A percentile compares a stretch with the other conserved stretches of the same genome.
Conservation (phyloP, 2,329 filamentous ascomycete species). For the Acephala macrosclerotiorum region DNA sequence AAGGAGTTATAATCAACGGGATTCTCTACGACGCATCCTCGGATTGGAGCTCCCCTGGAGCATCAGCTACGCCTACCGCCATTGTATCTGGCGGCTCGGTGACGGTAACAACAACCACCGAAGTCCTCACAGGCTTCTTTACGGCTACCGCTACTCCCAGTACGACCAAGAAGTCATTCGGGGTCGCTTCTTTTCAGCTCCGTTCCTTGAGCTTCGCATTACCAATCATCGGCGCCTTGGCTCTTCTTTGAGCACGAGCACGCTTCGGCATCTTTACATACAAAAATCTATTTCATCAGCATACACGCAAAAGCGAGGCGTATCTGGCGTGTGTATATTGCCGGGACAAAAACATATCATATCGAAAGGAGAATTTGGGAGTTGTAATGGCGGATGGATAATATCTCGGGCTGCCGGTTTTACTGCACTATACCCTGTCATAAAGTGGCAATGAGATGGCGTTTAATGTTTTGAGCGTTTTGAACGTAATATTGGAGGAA, state of each 20-base stretch:
- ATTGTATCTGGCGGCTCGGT: constrained; percentile 22
- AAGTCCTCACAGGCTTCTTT: constrained; percentile 43
- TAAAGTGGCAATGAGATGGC: constrained; percentile 9
- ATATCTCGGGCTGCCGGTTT: constrained; percentile 17
- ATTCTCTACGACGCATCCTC: constrained; percentile 55
- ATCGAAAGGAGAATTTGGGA: constrained; percentile 13
- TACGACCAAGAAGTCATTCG: constrained; percentile 35
- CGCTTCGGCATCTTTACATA: neutral
- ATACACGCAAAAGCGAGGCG: constrained; percentile 1
- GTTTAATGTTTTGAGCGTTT: constrained; percentile 8
- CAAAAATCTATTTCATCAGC: neutral
- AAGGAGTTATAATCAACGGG: constrained; percentile 67
- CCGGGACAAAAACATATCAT: constrained; percentile 6
- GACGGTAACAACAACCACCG: constrained; percentile 40
- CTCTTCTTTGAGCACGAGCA: constrained; percentile 4
- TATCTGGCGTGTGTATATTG: constrained; percentile 4
- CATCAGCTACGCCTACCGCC: constrained; percentile 28
- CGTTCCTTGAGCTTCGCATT: constrained; percentile 7
- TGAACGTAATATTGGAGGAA: neutral
- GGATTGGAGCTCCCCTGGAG: constrained; percentile 47
- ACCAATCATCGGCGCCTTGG: constrained; percentile 13
- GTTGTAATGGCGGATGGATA: constrained; percentile 11
- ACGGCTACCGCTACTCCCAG: constrained; percentile 44
- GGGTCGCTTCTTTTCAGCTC: constrained; percentile 2
- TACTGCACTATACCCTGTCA: constrained; percentile 26